Percentiles rank a stretch among this genome's conserved stretches.
Evolutionary conservation across 2,329 filamentous ascomycete species (phyloP).

Genomic region (Colletotrichum abscissum): DNA sequence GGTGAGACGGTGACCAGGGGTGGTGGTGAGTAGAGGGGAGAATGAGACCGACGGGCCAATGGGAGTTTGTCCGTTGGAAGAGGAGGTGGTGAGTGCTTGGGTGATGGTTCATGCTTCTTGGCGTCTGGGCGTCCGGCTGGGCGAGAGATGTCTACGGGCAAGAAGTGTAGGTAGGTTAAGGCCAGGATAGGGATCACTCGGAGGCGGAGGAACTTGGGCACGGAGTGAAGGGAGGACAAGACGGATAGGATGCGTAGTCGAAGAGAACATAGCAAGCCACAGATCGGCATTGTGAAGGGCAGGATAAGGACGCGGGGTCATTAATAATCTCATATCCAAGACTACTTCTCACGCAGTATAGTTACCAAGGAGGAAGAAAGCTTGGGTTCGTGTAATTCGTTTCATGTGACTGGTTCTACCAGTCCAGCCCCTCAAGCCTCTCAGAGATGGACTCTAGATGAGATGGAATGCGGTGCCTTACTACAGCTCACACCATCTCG

Average conservation of each 20-base stretch:
- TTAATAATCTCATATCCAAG: conserved; percentile 19
- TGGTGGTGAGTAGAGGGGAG: background rate
- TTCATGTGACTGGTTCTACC: background rate
- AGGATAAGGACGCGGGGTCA: background rate
- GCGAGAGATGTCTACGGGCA: background rate
- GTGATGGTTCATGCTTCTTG: background rate
- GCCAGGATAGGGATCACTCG: background rate
- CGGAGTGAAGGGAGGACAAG: background rate
- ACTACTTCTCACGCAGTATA: background rate
- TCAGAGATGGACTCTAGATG: background rate
- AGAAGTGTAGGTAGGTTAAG: too few relatives aligned
- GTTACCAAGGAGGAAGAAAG: background rate
- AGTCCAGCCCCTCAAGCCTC: background rate
- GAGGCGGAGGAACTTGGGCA: background rate
- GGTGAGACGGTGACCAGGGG: background rate
- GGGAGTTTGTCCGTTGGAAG: background rate
- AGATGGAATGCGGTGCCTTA: background rate
- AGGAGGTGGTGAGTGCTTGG: background rate
- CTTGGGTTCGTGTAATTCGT: background rate
- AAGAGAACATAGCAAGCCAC: background rate
- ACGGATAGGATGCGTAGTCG: background rate
- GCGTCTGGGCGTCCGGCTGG: background rate
- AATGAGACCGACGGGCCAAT: background rate
- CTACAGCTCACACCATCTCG: too few relatives aligned
- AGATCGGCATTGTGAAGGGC: background rate